phyloP scores from a whole-genome alignment of 805 yeast species.

The Ogataea populi-albae region DNA sequence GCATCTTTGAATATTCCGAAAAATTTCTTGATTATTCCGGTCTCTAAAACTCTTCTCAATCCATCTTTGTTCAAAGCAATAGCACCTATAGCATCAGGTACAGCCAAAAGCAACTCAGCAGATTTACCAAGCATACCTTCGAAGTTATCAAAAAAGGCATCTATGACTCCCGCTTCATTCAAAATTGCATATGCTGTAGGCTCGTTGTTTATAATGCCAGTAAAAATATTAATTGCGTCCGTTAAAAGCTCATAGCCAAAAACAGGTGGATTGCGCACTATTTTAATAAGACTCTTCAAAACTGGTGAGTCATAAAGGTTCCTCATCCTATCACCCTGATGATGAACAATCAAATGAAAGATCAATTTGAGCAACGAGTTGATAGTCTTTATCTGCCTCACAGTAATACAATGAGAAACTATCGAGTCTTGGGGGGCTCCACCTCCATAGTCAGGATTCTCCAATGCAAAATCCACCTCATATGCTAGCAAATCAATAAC shows the following conservation, averaged over 20 bases:
- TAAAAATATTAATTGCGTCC: conserved; percentile 58
- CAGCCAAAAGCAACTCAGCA: conserved; percentile 52
- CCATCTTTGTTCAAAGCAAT: conserved; percentile 77
- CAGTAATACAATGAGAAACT: conserved; percentile 49
- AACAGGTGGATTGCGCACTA: conserved; percentile 51
- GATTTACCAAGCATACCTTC: conserved; percentile 53
- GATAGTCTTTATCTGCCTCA: conserved; percentile 58
- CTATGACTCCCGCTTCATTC: conserved; percentile 73
- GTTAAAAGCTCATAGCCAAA: conserved; percentile 70
- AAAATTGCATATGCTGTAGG: conserved; percentile 84
- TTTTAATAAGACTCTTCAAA: conserved; percentile 55
- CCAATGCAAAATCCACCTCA: conserved; percentile 64
- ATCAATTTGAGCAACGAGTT: conserved; percentile 62
- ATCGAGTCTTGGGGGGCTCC: conserved; percentile 55
- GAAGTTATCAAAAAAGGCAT: conserved; percentile 58
- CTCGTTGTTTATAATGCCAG: conserved; percentile 78
- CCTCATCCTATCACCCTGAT: conserved; percentile 79
- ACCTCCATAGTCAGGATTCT: conserved; percentile 51
- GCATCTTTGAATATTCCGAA: conserved; percentile 50
- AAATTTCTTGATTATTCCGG: conserved; percentile 38
- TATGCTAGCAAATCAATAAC: conserved; percentile 58
- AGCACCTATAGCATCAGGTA: conserved; percentile 81
- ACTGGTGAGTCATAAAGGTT: conserved; percentile 83
- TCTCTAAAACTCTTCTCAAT: conserved; percentile 48
- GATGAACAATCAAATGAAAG: conserved; percentile 60